Base-by-base conservation (phyloP, 305 asterid genomes). In the Striga hermonthica region DNA sequence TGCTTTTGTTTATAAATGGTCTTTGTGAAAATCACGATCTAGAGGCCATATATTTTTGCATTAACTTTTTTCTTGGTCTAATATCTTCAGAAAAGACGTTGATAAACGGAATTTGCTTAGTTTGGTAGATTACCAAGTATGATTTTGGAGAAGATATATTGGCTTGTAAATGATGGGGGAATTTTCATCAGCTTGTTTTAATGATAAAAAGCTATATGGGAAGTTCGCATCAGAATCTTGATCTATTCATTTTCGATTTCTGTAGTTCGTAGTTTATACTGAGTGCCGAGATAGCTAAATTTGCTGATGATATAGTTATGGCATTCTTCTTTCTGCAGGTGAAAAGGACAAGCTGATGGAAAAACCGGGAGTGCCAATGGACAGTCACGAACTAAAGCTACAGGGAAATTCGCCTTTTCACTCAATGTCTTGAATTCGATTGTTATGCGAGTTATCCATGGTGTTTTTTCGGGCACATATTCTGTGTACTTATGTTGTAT, bases 241-340 rank as follows among this genome's bases (percentile, higher is more conserved):
- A 6, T 41, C 47, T 41, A 41, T 41, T 2, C 47, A 41, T 41
- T 41, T 39, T 41, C 31, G 31, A 41, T 6, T 7, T 41, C 10
- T 6, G 2, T 41, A 41, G 9, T 41, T 41, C 47, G n/a, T n/a
- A n/a, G n/a, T n/a, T n/a, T 49, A 7, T 52, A 11, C 14, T 48
- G n/a, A n/a, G n/a, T n/a, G 2, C 7, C 7, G 3, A 52, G 22
- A 6, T 16, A 52, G 36, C 14, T 4, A 50, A 14, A 50, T 50
- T 22, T 22, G 31, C 31, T 22, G 56, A 13, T 13, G 56, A 15
- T 15, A 52, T 52, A 52, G 22, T 7, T 7, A 14, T 16, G 57
- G 57, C 57, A 52, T 52, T 52, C 57, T 52, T 52, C 5, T 52
- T 16, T 52, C 36, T 52, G 57, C 57, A 52, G 57, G 35, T 52